A percentile compares a stretch with the other conserved stretches of the same genome.
Conservation (phyloP, 2,329 filamentous ascomycete species). For the Pseudogymnoascus sp. region DNA sequence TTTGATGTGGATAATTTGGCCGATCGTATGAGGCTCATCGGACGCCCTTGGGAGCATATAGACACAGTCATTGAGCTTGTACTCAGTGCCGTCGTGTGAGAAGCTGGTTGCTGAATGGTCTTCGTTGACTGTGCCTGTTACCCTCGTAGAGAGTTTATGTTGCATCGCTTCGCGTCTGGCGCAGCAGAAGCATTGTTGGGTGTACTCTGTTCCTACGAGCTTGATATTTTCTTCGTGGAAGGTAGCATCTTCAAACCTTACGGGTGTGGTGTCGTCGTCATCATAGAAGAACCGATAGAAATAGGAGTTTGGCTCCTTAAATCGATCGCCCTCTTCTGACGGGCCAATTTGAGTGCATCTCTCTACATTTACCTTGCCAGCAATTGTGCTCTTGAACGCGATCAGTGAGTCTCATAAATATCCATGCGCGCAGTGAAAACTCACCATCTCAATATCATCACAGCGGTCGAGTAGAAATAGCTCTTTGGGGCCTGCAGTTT, state of each 20-base stretch:
- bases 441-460: slow-evolving; percentile 9
- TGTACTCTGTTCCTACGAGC: not conserved
- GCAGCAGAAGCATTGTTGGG: not conserved
- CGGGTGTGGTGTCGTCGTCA: not conserved
- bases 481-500: slow-evolving; percentile 14
- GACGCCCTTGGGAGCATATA: not conserved
- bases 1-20: not conserved
- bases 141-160: not conserved
- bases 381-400: slow-evolving; percentile 4
- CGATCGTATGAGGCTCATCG: not conserved
- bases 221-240: slow-evolving; percentile 4
- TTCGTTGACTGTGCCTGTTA: not conserved
- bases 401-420: not conserved
- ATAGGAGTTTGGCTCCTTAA: slow-evolving; percentile 10
- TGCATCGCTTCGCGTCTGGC: not conserved
- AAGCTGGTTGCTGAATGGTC: not conserved
- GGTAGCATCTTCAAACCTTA: not conserved
- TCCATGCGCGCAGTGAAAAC: not conserved
- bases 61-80: not conserved
- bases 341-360: not conserved
- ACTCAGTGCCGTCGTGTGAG: not conserved
- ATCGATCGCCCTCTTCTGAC: not conserved
- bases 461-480: slow-evolving; percentile 15
- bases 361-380: slow-evolving; percentile 15
- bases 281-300: slow-evolving; percentile 13